phyloP scores from a whole-genome alignment of 169 alveolate species.

The Plasmodium gaboni region DNA sequence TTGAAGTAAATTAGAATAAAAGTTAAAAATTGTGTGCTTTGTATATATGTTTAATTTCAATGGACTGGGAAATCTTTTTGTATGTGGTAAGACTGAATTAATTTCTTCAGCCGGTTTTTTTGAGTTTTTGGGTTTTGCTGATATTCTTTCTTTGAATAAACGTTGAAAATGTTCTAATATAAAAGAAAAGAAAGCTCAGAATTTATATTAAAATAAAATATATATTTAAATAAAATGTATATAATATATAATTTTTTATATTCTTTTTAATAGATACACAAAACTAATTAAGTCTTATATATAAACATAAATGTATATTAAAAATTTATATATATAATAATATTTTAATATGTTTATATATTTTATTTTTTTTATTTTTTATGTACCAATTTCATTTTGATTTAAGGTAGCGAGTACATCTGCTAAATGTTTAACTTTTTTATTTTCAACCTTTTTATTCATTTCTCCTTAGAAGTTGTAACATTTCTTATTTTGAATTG shows the following conservation, averaged over 20 bases:
- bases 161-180: slow-evolving; percentile 35
- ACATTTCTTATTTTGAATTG: slow-evolving; percentile 8
- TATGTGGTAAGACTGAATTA: slow-evolving; percentile 25
- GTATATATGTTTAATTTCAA: slow-evolving; percentile 24
- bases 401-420: slow-evolving; percentile 47
- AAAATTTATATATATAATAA: background rate
- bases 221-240: background rate
- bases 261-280: background rate
- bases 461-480: slow-evolving; percentile 11
- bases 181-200: too few species aligned
- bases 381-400: slow-evolving; percentile 73
- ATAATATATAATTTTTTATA: slow-evolving; percentile 1
- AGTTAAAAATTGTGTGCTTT: slow-evolving; percentile 36
- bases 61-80: slow-evolving; percentile 52
- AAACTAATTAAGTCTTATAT: background rate
- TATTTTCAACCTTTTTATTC: slow-evolving; percentile 54
- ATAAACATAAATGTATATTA: background rate
- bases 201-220: background rate
- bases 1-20: slow-evolving; percentile 53
- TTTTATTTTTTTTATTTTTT: background rate
- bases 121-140: slow-evolving; percentile 72
- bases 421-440: slow-evolving; percentile 51
- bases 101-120: slow-evolving; percentile 23
- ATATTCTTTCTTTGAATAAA: slow-evolving; percentile 68
- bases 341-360: background rate